phyloP scores from a whole-genome alignment of 2,329 filamentous ascomycete genomes.

The Claviceps arundinis region DNA sequence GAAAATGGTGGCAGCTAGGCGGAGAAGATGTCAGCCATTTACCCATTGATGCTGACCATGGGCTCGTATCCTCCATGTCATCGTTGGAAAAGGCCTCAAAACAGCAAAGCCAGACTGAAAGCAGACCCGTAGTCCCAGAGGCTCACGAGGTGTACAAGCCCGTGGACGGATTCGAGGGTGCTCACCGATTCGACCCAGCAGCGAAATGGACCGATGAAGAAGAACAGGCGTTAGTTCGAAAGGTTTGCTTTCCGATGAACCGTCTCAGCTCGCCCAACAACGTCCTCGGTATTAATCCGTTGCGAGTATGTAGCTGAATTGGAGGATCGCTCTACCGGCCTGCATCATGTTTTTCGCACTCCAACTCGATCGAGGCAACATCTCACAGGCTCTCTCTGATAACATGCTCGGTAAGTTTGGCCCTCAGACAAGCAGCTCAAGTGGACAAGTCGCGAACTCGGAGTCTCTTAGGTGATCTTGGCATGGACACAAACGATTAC shows the following conservation, averaged over 20 bases:
- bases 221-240: slow-evolving; percentile 39
- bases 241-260: slow-evolving; percentile 20
- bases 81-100: slow-evolving; percentile 1
- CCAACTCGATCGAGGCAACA: slow-evolving; percentile 27
- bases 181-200: slow-evolving; percentile 43
- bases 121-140: slow-evolving; percentile 2
- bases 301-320: slow-evolving; percentile 15
- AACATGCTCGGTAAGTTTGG: slow-evolving; percentile 19
- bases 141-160: slow-evolving; percentile 28
- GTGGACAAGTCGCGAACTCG: neutral
- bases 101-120: neutral
- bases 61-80: neutral
- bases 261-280: neutral
- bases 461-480: slow-evolving; percentile 1
- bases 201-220: slow-evolving; percentile 43
- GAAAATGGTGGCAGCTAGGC: slow-evolving; percentile 5
- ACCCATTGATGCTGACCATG: slow-evolving; percentile 3
- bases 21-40: slow-evolving; percentile 5
- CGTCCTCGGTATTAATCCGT: neutral
- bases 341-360: slow-evolving; percentile 42
- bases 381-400: slow-evolving; percentile 21
- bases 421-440: neutral
- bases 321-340: slow-evolving; percentile 18
- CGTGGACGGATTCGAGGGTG: slow-evolving; percentile 42
- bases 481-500: slow-evolving; percentile 21